Evolutionary conservation across 805 yeast genomes (phyloP).

Genomic region (Pichia occidentalis): DNA sequence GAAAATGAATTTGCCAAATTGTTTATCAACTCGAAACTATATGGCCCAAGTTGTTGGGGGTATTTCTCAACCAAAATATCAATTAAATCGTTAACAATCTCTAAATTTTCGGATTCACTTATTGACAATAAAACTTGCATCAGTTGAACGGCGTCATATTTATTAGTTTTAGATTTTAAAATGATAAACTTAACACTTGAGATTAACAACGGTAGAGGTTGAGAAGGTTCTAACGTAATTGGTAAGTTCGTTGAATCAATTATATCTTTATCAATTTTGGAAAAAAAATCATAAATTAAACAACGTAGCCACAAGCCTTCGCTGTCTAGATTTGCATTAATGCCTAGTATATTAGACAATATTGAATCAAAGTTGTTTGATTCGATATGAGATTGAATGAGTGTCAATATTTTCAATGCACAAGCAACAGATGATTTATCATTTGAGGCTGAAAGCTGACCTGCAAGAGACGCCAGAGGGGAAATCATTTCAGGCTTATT

Average conservation of each 20-base stretch:
- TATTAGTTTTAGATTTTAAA: conserved; percentile 3
- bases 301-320: conserved; percentile 12
- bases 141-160: conserved; percentile 28
- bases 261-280: conserved; percentile 2
- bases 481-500: conserved; percentile 3
- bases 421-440: conserved; percentile 6
- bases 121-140: conserved; percentile 70
- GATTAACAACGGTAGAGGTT: conserved; percentile 37
- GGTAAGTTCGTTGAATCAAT: conserved; percentile 1
- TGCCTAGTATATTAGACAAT: background rate
- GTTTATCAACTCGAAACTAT: conserved; percentile 61
- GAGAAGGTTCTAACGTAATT: conserved; percentile 1
- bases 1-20: conserved; percentile 70
- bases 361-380: background rate
- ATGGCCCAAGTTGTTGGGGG: conserved; percentile 83
- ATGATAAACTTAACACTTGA: conserved; percentile 11
- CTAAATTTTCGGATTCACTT: conserved; percentile 74
- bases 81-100: conserved; percentile 79
- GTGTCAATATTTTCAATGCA: conserved; percentile 9
- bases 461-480: conserved; percentile 10
- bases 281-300: conserved; percentile 12
- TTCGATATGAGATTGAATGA: conserved; percentile 7
- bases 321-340: background rate
- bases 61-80: conserved; percentile 88
- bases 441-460: conserved; percentile 4